Evolutionary conservation across 352 stramenopile species (phyloP).

Genomic region (Globisporangium viniferum): DNA sequence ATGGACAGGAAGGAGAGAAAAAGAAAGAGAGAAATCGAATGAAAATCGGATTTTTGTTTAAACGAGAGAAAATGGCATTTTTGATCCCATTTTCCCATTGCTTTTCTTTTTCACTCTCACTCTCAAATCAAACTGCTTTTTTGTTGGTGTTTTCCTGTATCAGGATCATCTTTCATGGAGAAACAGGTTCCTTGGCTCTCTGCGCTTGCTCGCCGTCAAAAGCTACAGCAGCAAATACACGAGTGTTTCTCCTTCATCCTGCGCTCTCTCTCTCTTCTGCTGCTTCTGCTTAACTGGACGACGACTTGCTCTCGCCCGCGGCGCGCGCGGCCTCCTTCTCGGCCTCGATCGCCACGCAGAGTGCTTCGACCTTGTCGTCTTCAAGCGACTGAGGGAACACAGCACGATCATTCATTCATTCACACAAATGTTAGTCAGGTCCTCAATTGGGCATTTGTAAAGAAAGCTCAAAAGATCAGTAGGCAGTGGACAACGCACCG

Average conservation of each 20-base stretch:
- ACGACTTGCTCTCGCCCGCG: conserved; percentile 76
- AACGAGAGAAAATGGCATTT: background rate
- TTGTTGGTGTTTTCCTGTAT: background rate
- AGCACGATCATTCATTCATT: background rate
- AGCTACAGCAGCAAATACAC: background rate
- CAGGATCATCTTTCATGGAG: background rate
- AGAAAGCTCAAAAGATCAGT: conserved; percentile 3
- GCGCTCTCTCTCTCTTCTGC: background rate
- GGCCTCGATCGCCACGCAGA: conserved; percentile 78
- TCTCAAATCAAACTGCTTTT: background rate
- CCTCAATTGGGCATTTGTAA: background rate
- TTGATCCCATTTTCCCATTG: background rate
- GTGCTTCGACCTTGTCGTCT: conserved; percentile 77
- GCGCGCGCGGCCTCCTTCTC: conserved; percentile 81
- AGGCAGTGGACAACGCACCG: conserved; percentile 37
- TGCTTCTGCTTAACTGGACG: conserved; percentile 21
- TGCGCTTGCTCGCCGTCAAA: background rate
- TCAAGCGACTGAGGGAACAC: conserved; percentile 43
- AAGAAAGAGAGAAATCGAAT: background rate
- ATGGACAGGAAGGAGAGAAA: background rate
- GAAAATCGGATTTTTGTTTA: background rate
- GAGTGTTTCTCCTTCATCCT: too few relatives aligned
- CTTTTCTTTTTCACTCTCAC: background rate
- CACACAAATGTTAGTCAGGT: conserved; percentile 1
- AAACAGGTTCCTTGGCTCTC: background rate